These are phyloP conservation scores for Teunomyces kruisii DNA, from an alignment of 805 yeast genomes.

Conservation along the genomic window DNA sequence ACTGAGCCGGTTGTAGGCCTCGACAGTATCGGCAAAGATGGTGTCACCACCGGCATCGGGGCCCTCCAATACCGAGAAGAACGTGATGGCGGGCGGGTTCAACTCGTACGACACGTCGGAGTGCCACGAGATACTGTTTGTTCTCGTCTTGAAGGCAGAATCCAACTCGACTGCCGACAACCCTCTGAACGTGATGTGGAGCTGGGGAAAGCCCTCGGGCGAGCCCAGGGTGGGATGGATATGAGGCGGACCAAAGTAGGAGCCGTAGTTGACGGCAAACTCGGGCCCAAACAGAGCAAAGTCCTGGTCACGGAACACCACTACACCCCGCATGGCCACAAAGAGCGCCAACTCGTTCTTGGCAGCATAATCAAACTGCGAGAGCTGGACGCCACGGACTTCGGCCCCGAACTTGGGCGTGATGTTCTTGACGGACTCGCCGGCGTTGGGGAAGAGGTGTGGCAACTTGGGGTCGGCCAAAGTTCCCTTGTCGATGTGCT, in stretches of 20 bases:
- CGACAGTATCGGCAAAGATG: slow-evolving; percentile 63
- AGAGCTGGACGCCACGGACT: slow-evolving; percentile 30
- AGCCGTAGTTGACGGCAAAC: slow-evolving; percentile 55
- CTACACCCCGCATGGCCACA: slow-evolving; percentile 35
- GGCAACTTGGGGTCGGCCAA: slow-evolving; percentile 20
- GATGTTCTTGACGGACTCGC: slow-evolving; percentile 16
- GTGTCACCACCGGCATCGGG: slow-evolving; percentile 74
- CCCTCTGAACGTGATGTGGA: slow-evolving; percentile 60
- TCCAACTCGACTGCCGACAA: slow-evolving; percentile 39
- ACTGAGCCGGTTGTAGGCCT: slow-evolving; percentile 70
- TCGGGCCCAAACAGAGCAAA: slow-evolving; percentile 40
- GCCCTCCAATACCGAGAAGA: slow-evolving; percentile 60
- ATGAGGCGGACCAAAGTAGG: slow-evolving; percentile 68
- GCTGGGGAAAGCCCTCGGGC: slow-evolving; percentile 60
- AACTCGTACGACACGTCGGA: slow-evolving; percentile 73
- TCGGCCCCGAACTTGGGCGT: slow-evolving; percentile 38
- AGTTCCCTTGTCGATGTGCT: slow-evolving; percentile 28
- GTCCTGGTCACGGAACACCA: slow-evolving; percentile 33
- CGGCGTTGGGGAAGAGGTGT: slow-evolving; percentile 19
- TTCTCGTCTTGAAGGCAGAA: slow-evolving; percentile 32
- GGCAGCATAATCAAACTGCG: slow-evolving; percentile 21
- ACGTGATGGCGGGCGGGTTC: slow-evolving; percentile 71
- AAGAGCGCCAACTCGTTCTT: slow-evolving; percentile 33
- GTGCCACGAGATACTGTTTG: slow-evolving; percentile 57
- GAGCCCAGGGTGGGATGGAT: slow-evolving; percentile 75